phyloP scores from a whole-genome alignment of 2,329 filamentous ascomycete species.

The Blastomyces percursus region DNA sequence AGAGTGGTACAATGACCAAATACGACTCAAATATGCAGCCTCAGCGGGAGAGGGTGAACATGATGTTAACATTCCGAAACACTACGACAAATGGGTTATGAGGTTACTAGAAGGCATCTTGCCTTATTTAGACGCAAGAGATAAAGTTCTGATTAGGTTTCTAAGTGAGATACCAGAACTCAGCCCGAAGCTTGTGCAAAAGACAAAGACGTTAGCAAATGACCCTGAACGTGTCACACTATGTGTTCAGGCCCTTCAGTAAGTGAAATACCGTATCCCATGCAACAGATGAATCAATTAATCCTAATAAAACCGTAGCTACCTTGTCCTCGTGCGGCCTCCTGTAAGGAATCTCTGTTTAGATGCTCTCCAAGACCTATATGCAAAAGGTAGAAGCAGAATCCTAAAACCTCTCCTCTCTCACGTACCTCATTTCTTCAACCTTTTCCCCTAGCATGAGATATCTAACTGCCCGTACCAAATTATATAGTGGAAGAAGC shows the following conservation, averaged over 20 bases:
- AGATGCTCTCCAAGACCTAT: conserved; percentile 49
- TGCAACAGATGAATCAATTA: not conserved
- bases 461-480: conserved; percentile 7
- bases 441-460: not conserved
- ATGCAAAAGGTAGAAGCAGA: conserved; percentile 40
- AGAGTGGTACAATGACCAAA: conserved; percentile 89
- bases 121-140: conserved; percentile 80
- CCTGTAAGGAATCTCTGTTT: conserved; percentile 47
- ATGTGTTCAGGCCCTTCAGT: conserved; percentile 48
- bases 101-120: conserved; percentile 80
- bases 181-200: conserved; percentile 57
- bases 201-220: conserved; percentile 54
- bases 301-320: conserved; percentile 25
- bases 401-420: no score
- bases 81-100: conserved; percentile 71
- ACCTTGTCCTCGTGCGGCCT: conserved; percentile 49
- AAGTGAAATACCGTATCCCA: conserved; percentile 20
- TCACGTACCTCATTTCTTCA: not conserved
- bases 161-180: conserved; percentile 82
- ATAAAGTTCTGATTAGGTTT: conserved; percentile 83
- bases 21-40: conserved; percentile 40
- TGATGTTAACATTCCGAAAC: conserved; percentile 35
- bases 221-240: conserved; percentile 54
- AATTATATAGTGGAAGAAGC: conserved; percentile 34
- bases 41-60: conserved; percentile 33